Evolutionary conservation across 306 rosid genomes (phyloP), one percentile per base, ranked within the genome.

Genomic region (Phaseolus lunatus): DNA sequence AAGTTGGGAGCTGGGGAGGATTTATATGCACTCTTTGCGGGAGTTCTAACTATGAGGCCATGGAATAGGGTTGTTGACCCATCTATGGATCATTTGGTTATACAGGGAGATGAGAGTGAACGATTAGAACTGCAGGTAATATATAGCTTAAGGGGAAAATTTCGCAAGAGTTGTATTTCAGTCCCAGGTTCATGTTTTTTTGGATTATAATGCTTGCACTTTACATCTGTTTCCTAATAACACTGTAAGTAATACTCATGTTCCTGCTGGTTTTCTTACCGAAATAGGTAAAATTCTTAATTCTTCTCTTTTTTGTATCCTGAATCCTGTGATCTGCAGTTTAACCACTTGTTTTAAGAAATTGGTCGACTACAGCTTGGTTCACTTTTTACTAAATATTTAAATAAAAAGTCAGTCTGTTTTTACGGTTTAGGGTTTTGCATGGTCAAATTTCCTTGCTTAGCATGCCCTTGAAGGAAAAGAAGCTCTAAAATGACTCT

Each of bases 1-100:
- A 95, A 95, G 88, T 72, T 95, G 84, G 99, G 99, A 70, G 99
- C 97, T 26, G 99, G 99, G 80, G 97, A 95, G 77, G 98, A 92
- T 88, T 84, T 92, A 62, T 91, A 89, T 84, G 97, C 90, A 41
- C 86, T 95, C 69, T 95, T 95, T 82, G 99, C 99, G 23, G 99
- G 97, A 81, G 83, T 89, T 84, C 91, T 95, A 59, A 92, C 99
- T 8, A 95, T 95, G 99, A 89, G 90, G 77, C 99, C 99, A 72
- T 95, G 99, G 99, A 81, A 89, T 79, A 87, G 91, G 76, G 97
- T 95, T 75, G 86, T 90, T 53, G 98, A 92, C 80, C 78, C 86
- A 65, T 80, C 99, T 12, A 82, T 87, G 86, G 99, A 92, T 85
- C 99, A 95, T 85, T 86, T 95, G 81, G 92, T 92, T 74, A 89